Evolutionary conservation across 495 filamentous ascomycete genomes (phyloP), one percentile per base, ranked within the genome.

Genomic region (Hypomontagnella monticulosa): DNA sequence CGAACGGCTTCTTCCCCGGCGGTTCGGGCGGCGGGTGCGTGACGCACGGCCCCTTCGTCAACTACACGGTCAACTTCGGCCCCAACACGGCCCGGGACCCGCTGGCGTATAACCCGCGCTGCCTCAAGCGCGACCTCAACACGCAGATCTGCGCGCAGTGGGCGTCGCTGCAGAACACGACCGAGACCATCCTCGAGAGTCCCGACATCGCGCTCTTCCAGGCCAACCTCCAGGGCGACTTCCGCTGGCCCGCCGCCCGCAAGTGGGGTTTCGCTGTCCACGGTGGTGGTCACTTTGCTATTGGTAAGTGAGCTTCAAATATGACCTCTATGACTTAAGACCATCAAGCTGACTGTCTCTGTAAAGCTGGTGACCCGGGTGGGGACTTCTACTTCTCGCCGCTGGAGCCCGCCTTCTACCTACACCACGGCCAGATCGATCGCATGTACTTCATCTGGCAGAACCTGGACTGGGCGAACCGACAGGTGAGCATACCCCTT

Each of bases 361-460:
- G 53, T 23, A 38, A 36, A 70, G 71, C 69, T 57, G 72, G 70
- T 40, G 74, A 80, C 67, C 75, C 78, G 5, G 73, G 74, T 14
- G 63, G 72, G 32, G 89, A 90, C 76, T 77, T 88, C 56, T 88
- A 82, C 72, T 80, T 81, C 38, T 87, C 83, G 37, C 81, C 87
- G 3, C 82, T 86, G 4, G 90, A 92, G 65, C 89, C 89, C 10
- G 83, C 75, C 12, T 92, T 93, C 77, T 92, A 81, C 72, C 79
- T 86, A 11, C 89, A 92, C 72, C 89, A 92, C 71, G 84, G 81
- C 4, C 84, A 86, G 79, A 83, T 93, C 54, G 90, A 92, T 73
- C 84, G 85, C 36, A 61, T 88, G 14, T 92, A 84, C 79, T 89
- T 85, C 77, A 89, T 89, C 51, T 92, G 90, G 89, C 88, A 92